A percentile compares a stretch with the other conserved stretches of the same genome.
phyloP scores from a whole-genome alignment of 352 stramenopile genomes.

The Achlya hypogyna region DNA sequence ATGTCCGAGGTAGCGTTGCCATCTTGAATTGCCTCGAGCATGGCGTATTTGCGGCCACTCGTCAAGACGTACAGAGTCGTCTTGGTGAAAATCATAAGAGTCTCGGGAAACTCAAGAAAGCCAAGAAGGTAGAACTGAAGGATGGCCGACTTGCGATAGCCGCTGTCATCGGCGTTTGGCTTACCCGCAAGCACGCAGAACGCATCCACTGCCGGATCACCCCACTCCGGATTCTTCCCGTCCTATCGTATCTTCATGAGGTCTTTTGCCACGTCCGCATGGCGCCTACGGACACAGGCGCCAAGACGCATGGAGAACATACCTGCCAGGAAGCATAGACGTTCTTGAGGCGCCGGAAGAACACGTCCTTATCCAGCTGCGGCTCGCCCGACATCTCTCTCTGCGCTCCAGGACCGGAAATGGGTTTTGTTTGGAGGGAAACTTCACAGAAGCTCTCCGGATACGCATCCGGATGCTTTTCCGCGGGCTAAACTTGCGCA shows the following conservation, averaged over 20 bases:
- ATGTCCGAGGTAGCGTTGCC: conserved; percentile 55
- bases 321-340: conserved; percentile 65
- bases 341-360: conserved; percentile 71
- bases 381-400: conserved; percentile 23
- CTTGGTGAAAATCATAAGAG: conserved; percentile 85
- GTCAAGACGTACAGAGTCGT: conserved; percentile 78
- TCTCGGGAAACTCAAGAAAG: conserved; percentile 89
- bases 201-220: conserved; percentile 33
- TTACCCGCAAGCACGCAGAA: conserved; percentile 80
- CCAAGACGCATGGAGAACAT: conserved; percentile 10
- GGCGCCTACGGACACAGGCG: not conserved
- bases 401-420: conserved; percentile 2
- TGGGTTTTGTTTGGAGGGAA: conserved; percentile 16
- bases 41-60: conserved; percentile 80
- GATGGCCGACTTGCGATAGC: conserved; percentile 83
- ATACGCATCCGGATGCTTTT: conserved; percentile 2
- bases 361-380: conserved; percentile 50
- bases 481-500: not conserved
- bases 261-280: not conserved
- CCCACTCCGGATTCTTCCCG: conserved; percentile 42
- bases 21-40: conserved; percentile 67
- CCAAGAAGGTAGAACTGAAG: conserved; percentile 87
- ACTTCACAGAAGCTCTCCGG: conserved; percentile 10
- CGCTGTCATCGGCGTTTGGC: conserved; percentile 73
- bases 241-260: conserved; percentile 24